Conservation (phyloP, 768 basidiomycete species). For the Boletus rubescentipes region DNA sequence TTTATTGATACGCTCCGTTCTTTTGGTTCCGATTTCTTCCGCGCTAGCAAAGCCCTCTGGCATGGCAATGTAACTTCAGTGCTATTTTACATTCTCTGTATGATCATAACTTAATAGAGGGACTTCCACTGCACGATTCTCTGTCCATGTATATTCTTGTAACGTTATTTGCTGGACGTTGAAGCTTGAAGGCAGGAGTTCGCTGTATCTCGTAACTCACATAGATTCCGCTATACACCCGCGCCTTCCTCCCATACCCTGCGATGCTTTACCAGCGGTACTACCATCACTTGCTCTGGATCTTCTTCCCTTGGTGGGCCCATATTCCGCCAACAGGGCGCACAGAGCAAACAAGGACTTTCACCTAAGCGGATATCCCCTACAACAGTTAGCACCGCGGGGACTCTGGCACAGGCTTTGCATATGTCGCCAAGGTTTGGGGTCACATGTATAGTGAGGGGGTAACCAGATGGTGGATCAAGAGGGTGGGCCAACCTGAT, state of each 20-base stretch:
- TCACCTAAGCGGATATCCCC: constrained; percentile 77
- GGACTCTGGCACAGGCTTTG: constrained; percentile 66
- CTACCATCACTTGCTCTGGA: constrained; percentile 43
- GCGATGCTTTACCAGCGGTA: constrained; percentile 50
- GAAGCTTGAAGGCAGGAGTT: background rate
- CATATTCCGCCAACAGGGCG: constrained; percentile 71
- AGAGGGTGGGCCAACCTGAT: constrained; percentile 56
- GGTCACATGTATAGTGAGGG: constrained; percentile 63
- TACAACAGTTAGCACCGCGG: constrained; percentile 64
- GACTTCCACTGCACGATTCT: constrained; percentile 13
- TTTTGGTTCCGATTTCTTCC: constrained; percentile 3
- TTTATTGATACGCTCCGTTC: constrained; percentile 12
- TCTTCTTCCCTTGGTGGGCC: constrained; percentile 48
- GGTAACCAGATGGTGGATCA: constrained; percentile 61
- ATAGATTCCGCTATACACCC: background rate
- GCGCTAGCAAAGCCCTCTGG: constrained; percentile 2
- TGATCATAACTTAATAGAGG: constrained; percentile 29
- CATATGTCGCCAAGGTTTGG: constrained; percentile 63
- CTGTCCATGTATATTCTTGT: constrained; percentile 9
- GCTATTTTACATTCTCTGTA: constrained; percentile 19
- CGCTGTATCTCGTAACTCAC: constrained; percentile 1
- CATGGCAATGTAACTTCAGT: constrained; percentile 12
- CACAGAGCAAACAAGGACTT: constrained; percentile 73
- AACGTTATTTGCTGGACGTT: constrained; percentile 5
- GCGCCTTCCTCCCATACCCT: constrained; percentile 19